A percentile compares a stretch with the other conserved stretches of the same genome.
Evolutionary conservation across 257 asterid genomes (phyloP).

Genomic region (Jasminum sambac): DNA sequence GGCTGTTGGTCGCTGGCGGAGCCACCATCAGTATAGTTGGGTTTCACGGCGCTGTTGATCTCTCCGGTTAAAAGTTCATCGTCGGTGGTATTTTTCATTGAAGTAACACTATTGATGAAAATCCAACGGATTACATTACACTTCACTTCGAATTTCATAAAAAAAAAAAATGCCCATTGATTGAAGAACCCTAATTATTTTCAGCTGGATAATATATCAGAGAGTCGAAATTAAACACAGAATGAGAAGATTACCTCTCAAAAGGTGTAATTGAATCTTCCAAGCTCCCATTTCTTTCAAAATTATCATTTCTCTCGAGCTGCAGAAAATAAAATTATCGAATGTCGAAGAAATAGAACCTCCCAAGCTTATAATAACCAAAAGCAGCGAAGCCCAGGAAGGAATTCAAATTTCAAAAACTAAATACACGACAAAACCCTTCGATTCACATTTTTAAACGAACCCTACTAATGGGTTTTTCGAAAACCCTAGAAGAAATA

Average conservation of each 20-base stretch:
- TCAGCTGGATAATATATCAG: conserved; percentile 1
- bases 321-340: conserved; percentile 29
- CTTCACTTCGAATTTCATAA: not conserved
- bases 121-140: not conserved
- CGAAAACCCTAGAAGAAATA: conserved; percentile 56
- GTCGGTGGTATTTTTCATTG: not conserved
- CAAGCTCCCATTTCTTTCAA: conserved; percentile 39
- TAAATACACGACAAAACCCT: conserved; percentile 24
- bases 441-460: conserved; percentile 29
- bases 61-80: not conserved
- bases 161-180: conserved; percentile 7
- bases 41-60: not conserved
- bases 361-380: conserved; percentile 21
- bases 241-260: conserved; percentile 40
- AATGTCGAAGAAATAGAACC: conserved; percentile 31
- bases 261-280: conserved; percentile 23
- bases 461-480: conserved; percentile 49
- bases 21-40: not conserved
- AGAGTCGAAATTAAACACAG: conserved; percentile 24
- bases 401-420: conserved; percentile 18
- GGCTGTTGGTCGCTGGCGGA: not conserved
- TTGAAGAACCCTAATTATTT: conserved; percentile 48
- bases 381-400: conserved; percentile 19
- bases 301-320: conserved; percentile 33
- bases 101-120: not conserved